Percentiles rank a stretch among this genome's conserved stretches.
phyloP scores from a whole-genome alignment of 352 stramenopile species.

The Phytophthora pisi region DNA sequence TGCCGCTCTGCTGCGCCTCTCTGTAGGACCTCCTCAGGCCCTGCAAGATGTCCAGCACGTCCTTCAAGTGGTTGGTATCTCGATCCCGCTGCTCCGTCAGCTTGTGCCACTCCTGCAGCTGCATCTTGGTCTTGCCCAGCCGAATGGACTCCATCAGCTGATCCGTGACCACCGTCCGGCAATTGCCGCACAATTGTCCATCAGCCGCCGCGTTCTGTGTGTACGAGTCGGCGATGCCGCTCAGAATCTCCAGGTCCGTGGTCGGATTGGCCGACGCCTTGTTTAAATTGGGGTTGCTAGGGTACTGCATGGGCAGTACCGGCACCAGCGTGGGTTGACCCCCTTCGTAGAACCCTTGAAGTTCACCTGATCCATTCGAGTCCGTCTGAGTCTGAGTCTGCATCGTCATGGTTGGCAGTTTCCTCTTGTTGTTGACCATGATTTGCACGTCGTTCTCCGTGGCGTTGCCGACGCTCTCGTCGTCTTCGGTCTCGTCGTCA shows the following conservation, averaged over 20 bases:
- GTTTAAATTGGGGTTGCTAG: conserved; percentile 23
- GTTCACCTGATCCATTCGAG: conserved; percentile 25
- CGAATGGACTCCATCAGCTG: conserved; percentile 83
- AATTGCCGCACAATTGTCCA: conserved; percentile 65
- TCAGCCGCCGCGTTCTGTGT: conserved; percentile 58
- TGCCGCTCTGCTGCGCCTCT: conserved; percentile 52
- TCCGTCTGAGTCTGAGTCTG: conserved; percentile 29
- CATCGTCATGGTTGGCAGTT: conserved; percentile 39
- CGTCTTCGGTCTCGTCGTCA: conserved; percentile 31
- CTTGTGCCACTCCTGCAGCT: conserved; percentile 60
- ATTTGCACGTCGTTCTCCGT: conserved; percentile 27
- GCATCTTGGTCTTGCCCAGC: conserved; percentile 70
- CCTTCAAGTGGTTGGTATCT: conserved; percentile 68
- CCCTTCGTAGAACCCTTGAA: conserved; percentile 71
- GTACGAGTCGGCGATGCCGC: conserved; percentile 85
- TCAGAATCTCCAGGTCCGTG: conserved; percentile 82
- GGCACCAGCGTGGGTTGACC: conserved; percentile 47
- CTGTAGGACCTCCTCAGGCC: conserved; percentile 58
- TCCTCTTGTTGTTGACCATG: conserved; percentile 57
- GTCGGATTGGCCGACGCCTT: conserved; percentile 42
- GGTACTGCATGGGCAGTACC: conserved; percentile 72
- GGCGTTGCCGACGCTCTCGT: conserved; percentile 21
- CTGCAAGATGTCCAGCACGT: conserved; percentile 56
- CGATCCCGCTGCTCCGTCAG: conserved; percentile 65
- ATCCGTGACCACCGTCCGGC: conserved; percentile 67